Conservation (phyloP, 169 alveolate genomes). For the Toxoplasma gondii region DNA sequence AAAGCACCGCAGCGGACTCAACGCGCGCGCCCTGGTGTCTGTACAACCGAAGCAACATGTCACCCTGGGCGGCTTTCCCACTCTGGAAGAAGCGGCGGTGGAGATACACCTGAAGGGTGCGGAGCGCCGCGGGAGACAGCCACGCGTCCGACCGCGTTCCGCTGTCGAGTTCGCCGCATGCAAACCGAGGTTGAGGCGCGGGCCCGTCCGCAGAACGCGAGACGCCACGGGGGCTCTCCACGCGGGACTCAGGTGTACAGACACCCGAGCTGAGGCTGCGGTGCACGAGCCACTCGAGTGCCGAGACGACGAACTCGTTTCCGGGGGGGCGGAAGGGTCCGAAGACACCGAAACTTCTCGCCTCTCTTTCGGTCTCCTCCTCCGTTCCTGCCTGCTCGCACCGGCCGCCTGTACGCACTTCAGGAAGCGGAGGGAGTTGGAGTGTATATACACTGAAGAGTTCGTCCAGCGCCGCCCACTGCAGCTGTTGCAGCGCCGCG, state of each 20-base stretch:
- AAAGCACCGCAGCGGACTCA: not conserved
- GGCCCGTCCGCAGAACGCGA: not conserved
- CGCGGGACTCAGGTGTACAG: not conserved
- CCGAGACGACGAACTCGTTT: not conserved
- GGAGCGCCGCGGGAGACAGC: constrained; percentile 7
- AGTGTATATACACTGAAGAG: not conserved
- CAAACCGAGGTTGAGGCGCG: not conserved
- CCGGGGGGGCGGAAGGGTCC: constrained; percentile 1
- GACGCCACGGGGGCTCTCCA: not conserved
- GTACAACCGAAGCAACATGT: constrained; percentile 27
- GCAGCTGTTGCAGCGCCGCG: constrained; percentile 1
- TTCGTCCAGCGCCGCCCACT: constrained; percentile 8
- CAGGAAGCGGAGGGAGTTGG: constrained; percentile 25
- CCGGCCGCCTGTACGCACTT: not conserved
- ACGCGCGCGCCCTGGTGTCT: not conserved
- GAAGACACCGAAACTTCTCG: constrained; percentile 2
- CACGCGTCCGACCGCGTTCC: not conserved
- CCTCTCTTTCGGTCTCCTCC: not conserved
- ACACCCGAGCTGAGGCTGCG: not conserved
- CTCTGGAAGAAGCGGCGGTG: constrained; percentile 18
- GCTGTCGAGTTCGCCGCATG: not conserved
- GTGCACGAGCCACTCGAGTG: not conserved
- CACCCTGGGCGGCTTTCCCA: not conserved
- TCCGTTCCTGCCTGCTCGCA: not conserved
- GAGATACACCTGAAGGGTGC: not conserved